phyloP scores from a whole-genome alignment of 768 basidiomycete species.

The Kwoniella sp. region DNA sequence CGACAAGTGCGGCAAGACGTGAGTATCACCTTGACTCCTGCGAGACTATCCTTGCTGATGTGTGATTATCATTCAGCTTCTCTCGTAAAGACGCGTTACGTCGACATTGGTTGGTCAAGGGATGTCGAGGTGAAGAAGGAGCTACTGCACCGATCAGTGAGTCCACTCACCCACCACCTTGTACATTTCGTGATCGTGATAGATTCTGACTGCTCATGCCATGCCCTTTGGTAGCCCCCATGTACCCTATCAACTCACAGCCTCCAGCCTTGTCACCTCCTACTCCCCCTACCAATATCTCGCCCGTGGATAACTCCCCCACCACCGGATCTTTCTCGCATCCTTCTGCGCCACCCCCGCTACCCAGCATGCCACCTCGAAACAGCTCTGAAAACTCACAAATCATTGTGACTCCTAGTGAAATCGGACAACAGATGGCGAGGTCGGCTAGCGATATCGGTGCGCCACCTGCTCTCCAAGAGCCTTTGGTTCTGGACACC shows the following conservation, averaged over 20 bases:
- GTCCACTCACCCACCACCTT: conserved; percentile 7
- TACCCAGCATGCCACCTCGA: conserved; percentile 30
- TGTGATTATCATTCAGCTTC: conserved; percentile 38
- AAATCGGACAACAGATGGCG: conserved; percentile 23
- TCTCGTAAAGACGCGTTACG: conserved; percentile 56
- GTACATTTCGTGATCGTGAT: too few species aligned
- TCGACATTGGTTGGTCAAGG: conserved; percentile 56
- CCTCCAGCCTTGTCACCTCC: conserved; percentile 43
- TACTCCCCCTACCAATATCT: conserved; percentile 26
- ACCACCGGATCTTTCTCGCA: conserved; percentile 25
- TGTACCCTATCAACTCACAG: conserved; percentile 37
- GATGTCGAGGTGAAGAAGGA: conserved; percentile 51
- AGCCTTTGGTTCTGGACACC: conserved; percentile 34
- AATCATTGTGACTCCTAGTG: conserved; percentile 44
- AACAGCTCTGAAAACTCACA: conserved; percentile 36
- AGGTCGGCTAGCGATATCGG: conserved; percentile 12
- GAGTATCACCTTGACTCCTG: conserved; percentile 10
- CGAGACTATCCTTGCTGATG: background rate
- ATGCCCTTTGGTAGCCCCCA: conserved; percentile 29
- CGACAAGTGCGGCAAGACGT: conserved; percentile 55
- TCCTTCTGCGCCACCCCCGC: conserved; percentile 36
- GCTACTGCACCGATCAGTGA: conserved; percentile 49
- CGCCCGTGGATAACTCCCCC: conserved; percentile 15
- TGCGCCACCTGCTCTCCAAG: conserved; percentile 26
- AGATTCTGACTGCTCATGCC: too few species aligned